A percentile compares a stretch with the other conserved stretches of the same genome.
phyloP scores from a whole-genome alignment of 176 grass and related monocot genomes.

The Raddia distichophylla region DNA sequence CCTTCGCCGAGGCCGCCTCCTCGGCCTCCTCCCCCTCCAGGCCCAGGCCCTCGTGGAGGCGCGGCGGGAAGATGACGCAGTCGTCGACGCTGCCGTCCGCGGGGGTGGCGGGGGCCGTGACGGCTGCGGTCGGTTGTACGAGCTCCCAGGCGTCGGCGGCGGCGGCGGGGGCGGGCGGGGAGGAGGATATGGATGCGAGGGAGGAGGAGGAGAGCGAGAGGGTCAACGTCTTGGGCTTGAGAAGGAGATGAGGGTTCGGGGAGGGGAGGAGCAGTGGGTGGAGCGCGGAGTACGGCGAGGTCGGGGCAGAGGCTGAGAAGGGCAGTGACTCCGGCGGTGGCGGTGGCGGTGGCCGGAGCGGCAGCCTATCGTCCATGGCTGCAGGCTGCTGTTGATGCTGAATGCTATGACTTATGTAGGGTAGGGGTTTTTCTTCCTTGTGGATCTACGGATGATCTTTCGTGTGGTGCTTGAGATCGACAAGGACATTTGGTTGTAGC shows the following conservation, averaged over 20 bases:
- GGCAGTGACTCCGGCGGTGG: conserved; percentile 17
- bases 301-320: not conserved
- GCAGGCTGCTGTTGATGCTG: not conserved
- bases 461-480: conserved; percentile 12
- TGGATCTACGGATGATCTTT: conserved; percentile 13
- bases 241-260: conserved; percentile 51
- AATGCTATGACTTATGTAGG: no score
- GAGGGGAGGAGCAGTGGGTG: conserved; percentile 46
- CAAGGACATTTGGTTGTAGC: not conserved
- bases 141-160: conserved; percentile 53
- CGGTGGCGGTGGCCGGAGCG: not conserved
- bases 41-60: conserved; percentile 56
- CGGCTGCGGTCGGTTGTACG: conserved; percentile 15
- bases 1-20: conserved; percentile 25
- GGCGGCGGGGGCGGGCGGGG: conserved; percentile 37
- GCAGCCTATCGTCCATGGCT: conserved; percentile 40
- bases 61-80: conserved; percentile 55
- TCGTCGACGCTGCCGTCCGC: conserved; percentile 44
- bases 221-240: conserved; percentile 53
- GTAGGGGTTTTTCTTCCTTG: not conserved
- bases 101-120: not conserved
- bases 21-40: conserved; percentile 40
- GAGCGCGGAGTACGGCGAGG: conserved; percentile 46
- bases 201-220: conserved; percentile 58
- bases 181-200: conserved; percentile 49